phyloP scores from a whole-genome alignment of 1,284 basidiomycete genomes.

The Grifola frondosa region DNA sequence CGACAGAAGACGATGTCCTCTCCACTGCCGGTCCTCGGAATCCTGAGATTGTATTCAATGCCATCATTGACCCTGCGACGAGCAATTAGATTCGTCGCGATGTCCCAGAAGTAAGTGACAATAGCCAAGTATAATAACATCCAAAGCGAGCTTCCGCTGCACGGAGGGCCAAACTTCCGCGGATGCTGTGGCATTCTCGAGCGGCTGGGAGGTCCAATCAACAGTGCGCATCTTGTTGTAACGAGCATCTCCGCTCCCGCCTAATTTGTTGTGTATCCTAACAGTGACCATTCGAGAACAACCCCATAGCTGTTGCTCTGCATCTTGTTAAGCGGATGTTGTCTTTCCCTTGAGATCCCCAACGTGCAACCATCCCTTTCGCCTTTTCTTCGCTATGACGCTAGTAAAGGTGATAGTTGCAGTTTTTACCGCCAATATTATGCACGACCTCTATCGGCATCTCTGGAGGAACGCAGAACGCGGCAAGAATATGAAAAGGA shows the following conservation, averaged over 20 bases:
- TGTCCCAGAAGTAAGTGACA: conserved; percentile 66
- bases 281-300: conserved; percentile 46
- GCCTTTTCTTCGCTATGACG: too few relatives aligned
- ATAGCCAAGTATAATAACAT: conserved; percentile 57
- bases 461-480: conserved; percentile 40
- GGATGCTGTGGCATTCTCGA: conserved; percentile 40
- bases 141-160: conserved; percentile 45
- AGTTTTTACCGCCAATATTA: conserved; percentile 42
- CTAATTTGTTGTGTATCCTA: conserved; percentile 44
- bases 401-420: too few relatives aligned
- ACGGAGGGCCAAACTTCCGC: conserved; percentile 38
- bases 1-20: conserved; percentile 63
- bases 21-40: conserved; percentile 64
- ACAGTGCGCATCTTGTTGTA: conserved; percentile 44
- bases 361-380: too few relatives aligned
- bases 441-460: conserved; percentile 50
- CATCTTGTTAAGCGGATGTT: too few relatives aligned
- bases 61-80: conserved; percentile 46
- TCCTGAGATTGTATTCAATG: conserved; percentile 44
- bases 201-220: conserved; percentile 50
- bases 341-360: too few relatives aligned
- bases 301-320: conserved; percentile 55
- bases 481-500: conserved; percentile 34
- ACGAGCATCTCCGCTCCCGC: conserved; percentile 45
- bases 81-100: conserved; percentile 57